Evolutionary conservation across 2,329 filamentous ascomycete genomes (phyloP), one percentile per base, ranked within the genome.

Genomic region (Didymella arachidicola): DNA sequence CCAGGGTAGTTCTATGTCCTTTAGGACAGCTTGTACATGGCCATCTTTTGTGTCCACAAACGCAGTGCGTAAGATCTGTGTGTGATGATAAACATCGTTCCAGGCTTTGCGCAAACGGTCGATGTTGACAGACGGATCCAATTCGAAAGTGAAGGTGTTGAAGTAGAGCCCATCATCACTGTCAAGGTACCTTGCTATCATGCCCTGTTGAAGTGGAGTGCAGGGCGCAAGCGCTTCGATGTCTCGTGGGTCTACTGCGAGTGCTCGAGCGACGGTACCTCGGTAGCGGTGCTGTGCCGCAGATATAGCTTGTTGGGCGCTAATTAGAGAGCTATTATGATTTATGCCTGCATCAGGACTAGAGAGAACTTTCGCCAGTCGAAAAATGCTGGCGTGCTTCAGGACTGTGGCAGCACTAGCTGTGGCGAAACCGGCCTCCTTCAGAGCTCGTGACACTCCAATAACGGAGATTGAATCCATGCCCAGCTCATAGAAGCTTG

Each of bases 381-480:
- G 74, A 19, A 72, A 67, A 12, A 85, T 72, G 4, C 74, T 75
- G 2, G 79, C 70, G 59, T 80, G 84, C 57, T 84, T 87, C 75
- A 97, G 85, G 4, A 97, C 80, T 1, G 86, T 65, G 0, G 90
- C 87, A 1, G 91, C 84, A 7, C 85, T 87, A 0, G 86, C 87
- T 14, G 81, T 78, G 1, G 70, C 32, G 51, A 93, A 85, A 0
- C 91, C 91, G 2, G 79, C 79, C 2, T 83, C 80, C 64, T 87
- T 90, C 14, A 97, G 79, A 12, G 82, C 75, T 5, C 84, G 82
- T 0, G 89, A 83, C 29, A 97, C 83, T 7, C 87, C 83, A 44
- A 96, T 87, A 0, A 89, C 90, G 0, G 91, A 92, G 16, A 97
- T 92, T 0, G 93, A 97, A 69, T 97, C 94, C 25, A 97, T 82